Evolutionary conservation across 176 grass and related monocot species (phyloP).

Genomic region (Echinochloa phyllopogon): DNA sequence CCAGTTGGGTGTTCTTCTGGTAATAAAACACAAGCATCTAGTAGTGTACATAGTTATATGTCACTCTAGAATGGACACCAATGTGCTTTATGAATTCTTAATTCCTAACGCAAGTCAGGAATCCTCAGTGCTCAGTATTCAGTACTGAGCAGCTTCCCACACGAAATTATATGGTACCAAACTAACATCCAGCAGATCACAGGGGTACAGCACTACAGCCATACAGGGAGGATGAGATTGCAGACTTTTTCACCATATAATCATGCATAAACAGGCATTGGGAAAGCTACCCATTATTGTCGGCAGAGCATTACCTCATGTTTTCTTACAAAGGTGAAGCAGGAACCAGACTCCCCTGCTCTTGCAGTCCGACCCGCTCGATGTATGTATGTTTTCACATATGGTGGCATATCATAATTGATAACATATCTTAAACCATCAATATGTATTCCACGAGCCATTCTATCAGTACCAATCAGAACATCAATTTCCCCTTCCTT

Average conservation of each 20-base stretch:
- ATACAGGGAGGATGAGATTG: not conserved
- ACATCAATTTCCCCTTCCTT: slow-evolving; percentile 88
- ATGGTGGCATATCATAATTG: slow-evolving; percentile 89
- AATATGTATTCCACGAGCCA: slow-evolving; percentile 98
- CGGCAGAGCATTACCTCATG: slow-evolving; percentile 66
- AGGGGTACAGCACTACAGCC: not conserved
- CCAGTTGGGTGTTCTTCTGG: slow-evolving; percentile 13
- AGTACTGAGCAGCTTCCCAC: not conserved
- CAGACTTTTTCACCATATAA: slow-evolving; percentile 2
- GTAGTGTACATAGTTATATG: slow-evolving; percentile 21
- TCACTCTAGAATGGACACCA: slow-evolving; percentile 6
- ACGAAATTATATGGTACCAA: not conserved
- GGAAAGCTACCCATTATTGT: not conserved
- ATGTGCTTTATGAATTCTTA: not conserved
- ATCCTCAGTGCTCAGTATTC: not conserved
- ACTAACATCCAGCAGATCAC: slow-evolving; percentile 12
- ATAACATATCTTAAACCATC: slow-evolving; percentile 91
- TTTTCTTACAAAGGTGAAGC: slow-evolving; percentile 90
- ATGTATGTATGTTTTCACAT: slow-evolving; percentile 87
- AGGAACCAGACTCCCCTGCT: slow-evolving; percentile 77
- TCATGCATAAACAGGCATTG: slow-evolving; percentile 28
- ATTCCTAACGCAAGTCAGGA: not conserved
- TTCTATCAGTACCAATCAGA: slow-evolving; percentile 90
- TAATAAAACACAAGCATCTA: slow-evolving; percentile 22
- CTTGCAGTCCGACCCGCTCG: slow-evolving; percentile 90